phyloP scores from a whole-genome alignment of 2,329 filamentous ascomycete species.

The Drechslerella dactyloides region DNA sequence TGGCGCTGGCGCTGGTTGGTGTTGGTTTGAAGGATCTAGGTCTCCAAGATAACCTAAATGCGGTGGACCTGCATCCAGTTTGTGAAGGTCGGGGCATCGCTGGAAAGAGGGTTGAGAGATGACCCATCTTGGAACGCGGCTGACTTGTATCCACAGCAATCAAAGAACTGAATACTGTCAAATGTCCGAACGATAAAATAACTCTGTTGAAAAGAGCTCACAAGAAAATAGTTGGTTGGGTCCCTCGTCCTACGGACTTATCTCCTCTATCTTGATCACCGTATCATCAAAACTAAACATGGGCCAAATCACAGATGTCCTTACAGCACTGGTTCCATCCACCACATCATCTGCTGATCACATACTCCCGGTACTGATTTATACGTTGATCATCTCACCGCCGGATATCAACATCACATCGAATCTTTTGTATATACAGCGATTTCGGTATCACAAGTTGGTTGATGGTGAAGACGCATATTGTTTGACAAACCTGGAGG shows the following conservation, averaged over 20 bases:
- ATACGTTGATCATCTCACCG: constrained; percentile 87
- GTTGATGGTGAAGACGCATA: constrained; percentile 94
- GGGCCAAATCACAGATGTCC: constrained; percentile 50
- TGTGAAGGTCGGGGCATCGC: constrained; percentile 55
- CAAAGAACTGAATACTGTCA: constrained; percentile 80
- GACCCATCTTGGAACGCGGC: not conserved
- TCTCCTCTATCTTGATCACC: no score
- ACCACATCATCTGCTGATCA: constrained; percentile 90
- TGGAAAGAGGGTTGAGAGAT: not conserved
- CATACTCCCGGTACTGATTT: constrained; percentile 95
- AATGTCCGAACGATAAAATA: constrained; percentile 88
- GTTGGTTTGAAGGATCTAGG: constrained; percentile 87
- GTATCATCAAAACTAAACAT: constrained; percentile 27
- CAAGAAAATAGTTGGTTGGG: constrained; percentile 90
- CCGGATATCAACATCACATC: constrained; percentile 87
- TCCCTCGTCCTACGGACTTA: constrained; percentile 66
- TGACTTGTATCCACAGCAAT: constrained; percentile 62
- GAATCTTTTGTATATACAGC: constrained; percentile 91
- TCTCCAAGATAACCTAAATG: constrained; percentile 71
- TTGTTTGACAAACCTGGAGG: constrained; percentile 93
- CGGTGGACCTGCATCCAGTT: constrained; percentile 62
- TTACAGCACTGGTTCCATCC: constrained; percentile 66
- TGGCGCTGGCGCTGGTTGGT: constrained; percentile 80
- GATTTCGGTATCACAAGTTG: constrained; percentile 74
- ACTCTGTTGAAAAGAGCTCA: constrained; percentile 86